Base-by-base conservation (phyloP, 495 filamentous ascomycete species). In the Penicillium mononematosum region DNA sequence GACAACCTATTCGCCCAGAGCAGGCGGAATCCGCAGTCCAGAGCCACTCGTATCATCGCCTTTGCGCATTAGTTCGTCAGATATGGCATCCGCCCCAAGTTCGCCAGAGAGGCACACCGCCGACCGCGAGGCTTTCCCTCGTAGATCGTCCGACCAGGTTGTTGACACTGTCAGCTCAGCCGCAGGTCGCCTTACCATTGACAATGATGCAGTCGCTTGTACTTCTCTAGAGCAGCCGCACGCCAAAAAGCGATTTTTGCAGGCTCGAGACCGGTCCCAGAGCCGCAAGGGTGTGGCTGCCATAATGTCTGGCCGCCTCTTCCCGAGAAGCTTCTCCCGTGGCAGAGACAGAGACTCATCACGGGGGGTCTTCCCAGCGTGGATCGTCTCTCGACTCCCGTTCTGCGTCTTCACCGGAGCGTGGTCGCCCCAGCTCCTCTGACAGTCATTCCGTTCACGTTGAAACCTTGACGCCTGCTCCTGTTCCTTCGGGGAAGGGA, bases 361-460 rank as follows among this genome's bases (percentile, higher is more conserved):
- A 45, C 70, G 74, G 10, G 74, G 74, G 81, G 53, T 76, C 77
- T 50, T 81, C 83, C 25, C 62, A 75, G 29, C 59, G 74, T 3
- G 81, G 79, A 1, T 71, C 78, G 27, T 77, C 72, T n/a, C 73
- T 80, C 53, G 86, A 88, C 64, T 87, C 59, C 11, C 82, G 78
- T 55, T 87, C 86, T 45, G 83, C 88, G 27, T 76, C 78, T 41
- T 78, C 82, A 11, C 65, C 57, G 14, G 49, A 58, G 4, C 50
- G 45, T 11, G 78, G 75, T 31, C 65, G 87, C 31, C 87, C 88
- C 8, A 75, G 72, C 54, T 90, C 88, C 20, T 85, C 87, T 1
- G 71, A 72, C 16, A 72, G 67, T 19, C 70, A 73, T 24, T 66
- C 70, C 49, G 62, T 80, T 34, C 72, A 72, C 74, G 68, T 62